A percentile compares a stretch with the other conserved stretches of the same genome.
Conservation (phyloP, 257 asterid species). For the Gentiana straminea region DNA sequence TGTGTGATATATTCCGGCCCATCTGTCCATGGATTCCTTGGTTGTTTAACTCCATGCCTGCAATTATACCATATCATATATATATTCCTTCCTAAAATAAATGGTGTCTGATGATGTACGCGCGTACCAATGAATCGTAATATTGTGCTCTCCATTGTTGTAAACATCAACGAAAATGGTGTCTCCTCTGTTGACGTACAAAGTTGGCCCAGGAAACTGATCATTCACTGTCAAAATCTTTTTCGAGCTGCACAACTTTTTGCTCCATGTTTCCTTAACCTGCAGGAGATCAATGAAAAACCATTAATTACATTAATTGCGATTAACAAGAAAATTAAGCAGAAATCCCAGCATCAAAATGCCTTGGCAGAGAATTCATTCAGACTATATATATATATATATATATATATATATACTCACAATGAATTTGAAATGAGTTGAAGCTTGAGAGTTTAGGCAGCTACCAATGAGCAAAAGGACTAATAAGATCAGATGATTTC, state of each 20-base stretch:
- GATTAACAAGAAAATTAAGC: no score
- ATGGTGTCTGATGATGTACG: background rate
- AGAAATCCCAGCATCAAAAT: no score
- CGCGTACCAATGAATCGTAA: constrained; percentile 25
- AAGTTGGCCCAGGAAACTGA: constrained; percentile 24
- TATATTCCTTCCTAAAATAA: background rate
- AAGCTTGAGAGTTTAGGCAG: no score
- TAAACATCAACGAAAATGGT: constrained; percentile 14
- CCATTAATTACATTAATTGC: background rate
- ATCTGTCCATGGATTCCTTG: constrained; percentile 58
- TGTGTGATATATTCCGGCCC: constrained; percentile 59
- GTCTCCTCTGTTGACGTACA: constrained; percentile 19
- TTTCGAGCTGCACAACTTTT: constrained; percentile 18
- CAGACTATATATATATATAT: no score
- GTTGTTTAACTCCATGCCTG: constrained; percentile 68
- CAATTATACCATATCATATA: background rate
- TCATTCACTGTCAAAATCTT: constrained; percentile 23
- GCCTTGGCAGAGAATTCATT: no score
- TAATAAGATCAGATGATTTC: no score
- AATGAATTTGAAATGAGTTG: no score
- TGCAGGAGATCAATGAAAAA: background rate
- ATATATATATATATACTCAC: no score
- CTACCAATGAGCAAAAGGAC: no score
- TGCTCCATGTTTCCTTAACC: constrained; percentile 19
- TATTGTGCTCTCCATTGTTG: constrained; percentile 13